Evolutionary conservation across 441 rosid species (phyloP).

Genomic region (Euphorbia neoarborescens): DNA sequence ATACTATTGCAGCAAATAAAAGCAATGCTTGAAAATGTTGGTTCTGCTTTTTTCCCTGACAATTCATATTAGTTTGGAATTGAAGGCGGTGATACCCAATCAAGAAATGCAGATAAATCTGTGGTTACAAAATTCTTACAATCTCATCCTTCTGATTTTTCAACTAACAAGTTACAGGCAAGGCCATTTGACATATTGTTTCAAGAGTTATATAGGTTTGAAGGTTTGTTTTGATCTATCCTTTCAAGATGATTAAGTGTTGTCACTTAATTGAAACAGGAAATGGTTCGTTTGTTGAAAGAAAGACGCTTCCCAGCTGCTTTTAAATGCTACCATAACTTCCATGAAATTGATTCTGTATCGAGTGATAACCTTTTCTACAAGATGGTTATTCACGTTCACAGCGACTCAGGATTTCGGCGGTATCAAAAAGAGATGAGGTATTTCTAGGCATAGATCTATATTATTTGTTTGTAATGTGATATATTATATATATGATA

Average conservation of each 20-base stretch:
- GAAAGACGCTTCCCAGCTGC: constrained; percentile 71
- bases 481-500: neutral
- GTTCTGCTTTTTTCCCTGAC: constrained; percentile 68
- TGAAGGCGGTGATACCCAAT: constrained; percentile 43
- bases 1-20: constrained; percentile 65
- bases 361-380: constrained; percentile 72
- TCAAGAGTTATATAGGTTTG: neutral
- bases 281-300: constrained; percentile 78
- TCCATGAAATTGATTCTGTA: constrained; percentile 51
- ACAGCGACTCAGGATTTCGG: constrained; percentile 69
- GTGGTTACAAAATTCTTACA: constrained; percentile 72
- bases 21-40: constrained; percentile 70
- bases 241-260: constrained; percentile 19
- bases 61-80: constrained; percentile 69
- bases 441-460: constrained; percentile 31
- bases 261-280: constrained; percentile 45
- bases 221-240: neutral
- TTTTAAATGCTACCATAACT: constrained; percentile 82
- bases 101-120: constrained; percentile 71
- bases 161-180: constrained; percentile 81
- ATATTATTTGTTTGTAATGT: constrained; percentile 8
- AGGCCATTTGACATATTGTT: constrained; percentile 11
- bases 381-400: constrained; percentile 91
- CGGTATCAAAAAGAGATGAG: constrained; percentile 97
- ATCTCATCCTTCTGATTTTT: constrained; percentile 72